These are phyloP conservation scores for Coffea canephora DNA, from an alignment of 257 asterid species.

Conservation along the genomic window DNA sequence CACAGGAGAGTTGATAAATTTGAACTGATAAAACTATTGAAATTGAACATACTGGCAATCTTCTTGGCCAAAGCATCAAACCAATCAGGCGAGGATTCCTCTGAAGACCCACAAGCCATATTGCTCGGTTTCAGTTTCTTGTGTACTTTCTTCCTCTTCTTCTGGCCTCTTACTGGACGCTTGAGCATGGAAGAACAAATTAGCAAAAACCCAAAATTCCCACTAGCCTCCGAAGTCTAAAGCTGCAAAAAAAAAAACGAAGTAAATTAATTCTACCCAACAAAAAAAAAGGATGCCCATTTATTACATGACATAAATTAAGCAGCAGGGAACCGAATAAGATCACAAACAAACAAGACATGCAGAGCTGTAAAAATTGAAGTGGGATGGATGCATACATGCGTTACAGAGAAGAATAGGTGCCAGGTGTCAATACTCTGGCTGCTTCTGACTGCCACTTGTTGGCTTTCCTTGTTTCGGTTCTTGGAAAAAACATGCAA, in stretches of 20 bases:
- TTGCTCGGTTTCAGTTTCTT: slow-evolving; percentile 47
- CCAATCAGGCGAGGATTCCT: slow-evolving; percentile 65
- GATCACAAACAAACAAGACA: slow-evolving; percentile 16
- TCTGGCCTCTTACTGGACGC: slow-evolving; percentile 67
- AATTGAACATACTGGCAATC: slow-evolving; percentile 46
- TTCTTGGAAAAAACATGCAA: slow-evolving; percentile 22
- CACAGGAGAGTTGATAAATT: slow-evolving; percentile 4
- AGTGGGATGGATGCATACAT: not conserved
- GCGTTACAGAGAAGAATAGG: not conserved
- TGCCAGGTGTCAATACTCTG: slow-evolving; percentile 9
- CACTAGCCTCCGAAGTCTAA: slow-evolving; percentile 9
- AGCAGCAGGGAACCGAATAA: slow-evolving; percentile 1
- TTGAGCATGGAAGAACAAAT: slow-evolving; percentile 32
- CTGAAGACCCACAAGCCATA: slow-evolving; percentile 50
- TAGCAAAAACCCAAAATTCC: slow-evolving; percentile 32
- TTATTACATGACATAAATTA: slow-evolving; percentile 8
- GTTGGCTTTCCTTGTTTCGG: not conserved
- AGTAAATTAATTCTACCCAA: slow-evolving; percentile 2
- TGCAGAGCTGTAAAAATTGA: slow-evolving; percentile 21
- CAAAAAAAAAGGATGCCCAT: slow-evolving; percentile 15
- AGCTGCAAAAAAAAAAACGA: slow-evolving; percentile 16
- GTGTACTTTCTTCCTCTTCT: slow-evolving; percentile 55
- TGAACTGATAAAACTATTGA: slow-evolving; percentile 12
- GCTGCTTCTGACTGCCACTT: not conserved
- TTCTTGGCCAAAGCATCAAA: slow-evolving; percentile 54